These are phyloP conservation scores for Wickerhamiella spandovensis DNA, from an alignment of 805 yeast species.

Conservation along the genomic window DNA sequence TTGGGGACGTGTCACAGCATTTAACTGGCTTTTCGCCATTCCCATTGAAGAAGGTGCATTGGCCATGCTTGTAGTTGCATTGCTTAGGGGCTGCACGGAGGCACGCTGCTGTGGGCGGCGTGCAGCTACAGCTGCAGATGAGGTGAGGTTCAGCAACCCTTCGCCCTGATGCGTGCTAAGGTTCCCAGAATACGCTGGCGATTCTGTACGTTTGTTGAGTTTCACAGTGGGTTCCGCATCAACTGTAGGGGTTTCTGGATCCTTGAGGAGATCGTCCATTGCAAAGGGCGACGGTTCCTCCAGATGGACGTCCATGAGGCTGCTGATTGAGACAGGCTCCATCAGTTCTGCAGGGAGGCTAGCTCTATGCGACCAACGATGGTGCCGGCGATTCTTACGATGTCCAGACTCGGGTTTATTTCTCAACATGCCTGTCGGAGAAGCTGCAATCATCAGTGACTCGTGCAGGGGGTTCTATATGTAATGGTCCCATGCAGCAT, in stretches of 20 bases:
- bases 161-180: neutral
- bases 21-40: neutral
- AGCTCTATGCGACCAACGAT: neutral
- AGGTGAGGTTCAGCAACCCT: neutral
- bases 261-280: neutral
- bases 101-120: neutral
- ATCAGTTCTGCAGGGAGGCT: neutral
- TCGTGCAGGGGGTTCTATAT: too few relatives aligned
- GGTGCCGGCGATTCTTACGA: neutral
- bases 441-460: neutral
- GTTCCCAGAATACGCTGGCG: too few relatives aligned
- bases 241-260: neutral
- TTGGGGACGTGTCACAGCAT: neutral
- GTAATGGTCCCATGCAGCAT: neutral
- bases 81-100: neutral
- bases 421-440: neutral
- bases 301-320: neutral
- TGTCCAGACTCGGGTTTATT: neutral
- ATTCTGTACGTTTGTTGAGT: too few relatives aligned
- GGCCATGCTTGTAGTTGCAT: neutral
- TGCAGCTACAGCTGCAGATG: neutral
- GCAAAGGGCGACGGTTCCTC: neutral
- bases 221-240: too few relatives aligned
- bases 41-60: neutral
- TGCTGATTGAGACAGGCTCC: neutral